These are phyloP conservation scores for Pezicula neosporulosa DNA, from an alignment of 2,329 filamentous ascomycete species.

Conservation along the genomic window DNA sequence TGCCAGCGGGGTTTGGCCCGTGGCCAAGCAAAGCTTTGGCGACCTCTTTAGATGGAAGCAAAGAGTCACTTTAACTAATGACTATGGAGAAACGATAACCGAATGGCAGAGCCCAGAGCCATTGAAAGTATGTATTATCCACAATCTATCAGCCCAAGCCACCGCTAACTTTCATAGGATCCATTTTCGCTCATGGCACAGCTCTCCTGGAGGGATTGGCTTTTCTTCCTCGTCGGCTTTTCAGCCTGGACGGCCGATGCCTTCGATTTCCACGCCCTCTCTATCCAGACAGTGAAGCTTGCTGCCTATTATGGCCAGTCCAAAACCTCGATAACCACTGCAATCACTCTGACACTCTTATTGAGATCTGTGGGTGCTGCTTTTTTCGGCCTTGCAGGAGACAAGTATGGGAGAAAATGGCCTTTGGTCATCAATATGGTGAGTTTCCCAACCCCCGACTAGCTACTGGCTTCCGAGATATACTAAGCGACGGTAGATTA, in stretches of 20 bases:
- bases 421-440: conserved; percentile 81
- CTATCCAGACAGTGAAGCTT: conserved; percentile 72
- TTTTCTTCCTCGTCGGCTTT: conserved; percentile 55
- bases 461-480: conserved; percentile 65
- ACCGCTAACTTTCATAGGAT: conserved; percentile 36
- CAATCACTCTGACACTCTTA: conserved; percentile 47
- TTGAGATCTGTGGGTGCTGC: conserved; percentile 73
- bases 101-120: conserved; percentile 67
- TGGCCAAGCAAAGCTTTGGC: conserved; percentile 58
- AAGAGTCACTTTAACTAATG: conserved; percentile 63
- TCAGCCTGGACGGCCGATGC: conserved; percentile 37
- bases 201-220: conserved; percentile 62
- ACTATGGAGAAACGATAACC: conserved; percentile 58
- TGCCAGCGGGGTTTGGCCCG: conserved; percentile 60
- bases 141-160: too few relatives aligned
- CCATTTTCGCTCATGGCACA: conserved; percentile 65
- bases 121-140: conserved; percentile 34
- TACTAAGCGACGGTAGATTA: conserved; percentile 77
- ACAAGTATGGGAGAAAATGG: conserved; percentile 78
- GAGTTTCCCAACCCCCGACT: conserved; percentile 52
- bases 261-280: conserved; percentile 78
- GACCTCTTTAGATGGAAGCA: conserved; percentile 75
- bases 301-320: conserved; percentile 60
- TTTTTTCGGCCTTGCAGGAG: conserved; percentile 70
- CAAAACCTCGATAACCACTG: conserved; percentile 39